Base-by-base conservation (phyloP, 163 green algal genomes). In the Volvox carteri region DNA sequence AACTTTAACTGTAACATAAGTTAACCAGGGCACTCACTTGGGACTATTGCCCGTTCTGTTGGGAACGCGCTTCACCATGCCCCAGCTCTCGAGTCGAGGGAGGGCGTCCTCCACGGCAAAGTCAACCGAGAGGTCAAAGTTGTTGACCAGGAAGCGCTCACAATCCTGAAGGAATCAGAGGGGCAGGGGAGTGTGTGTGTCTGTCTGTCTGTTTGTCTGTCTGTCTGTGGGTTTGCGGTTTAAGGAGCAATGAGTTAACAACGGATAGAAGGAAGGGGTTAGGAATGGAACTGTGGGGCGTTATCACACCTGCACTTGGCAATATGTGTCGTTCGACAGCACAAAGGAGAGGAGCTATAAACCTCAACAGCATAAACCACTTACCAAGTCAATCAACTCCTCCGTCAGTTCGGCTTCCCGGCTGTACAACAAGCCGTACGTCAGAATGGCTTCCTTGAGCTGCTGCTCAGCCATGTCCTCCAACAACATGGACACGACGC, bases 381-480 rank as follows among this genome's bases (percentile, higher is more conserved):
- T 70, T 62, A 76, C 86, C 73, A 67, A 33, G 58, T 86, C 86
- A 9, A 92, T 78, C 56, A 88, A 54, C 35, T 48, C 67, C 62
- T 93, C 91, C 23, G 87, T 90, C 25, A 93, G 52, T 52, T 92
- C 87, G 28, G 91, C 84, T 85, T 93, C 91, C 14, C 84, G 70
- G 11, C 68, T 67, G 42, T 74, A 76, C 50, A 92, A 75, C 77
- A 90, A 52, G 7, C 52, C 86, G 85, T 93, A 93, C 16, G 91
- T 90, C 14, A 93, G 46, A 12, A 92, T 73, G 12, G 91, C 84
- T 79, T 93, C 91, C 78, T 93, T 92, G 18, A 91, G 85, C 68
- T 90, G 91, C 85, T 93, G 91, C 33, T 93, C 91, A n/a, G 87
- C 91, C 91, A 93, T 93, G 85, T 93, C 88, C 42, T 93, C 91